Evolutionary conservation across 2,329 filamentous ascomycete genomes (phyloP), one percentile per base, ranked within the genome.

Genomic region (Alternaria dauci): DNA sequence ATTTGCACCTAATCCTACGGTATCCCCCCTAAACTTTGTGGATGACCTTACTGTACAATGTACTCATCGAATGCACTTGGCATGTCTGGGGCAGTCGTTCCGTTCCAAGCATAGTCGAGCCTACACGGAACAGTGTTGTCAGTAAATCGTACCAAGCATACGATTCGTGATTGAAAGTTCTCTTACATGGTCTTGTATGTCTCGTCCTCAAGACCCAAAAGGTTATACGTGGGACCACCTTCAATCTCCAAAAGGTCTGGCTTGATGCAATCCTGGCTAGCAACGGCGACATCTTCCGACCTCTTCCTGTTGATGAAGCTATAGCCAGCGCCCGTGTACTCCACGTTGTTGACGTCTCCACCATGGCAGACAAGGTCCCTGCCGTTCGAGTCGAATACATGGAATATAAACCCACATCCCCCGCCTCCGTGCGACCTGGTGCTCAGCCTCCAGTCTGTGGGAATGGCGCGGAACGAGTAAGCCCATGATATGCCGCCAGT

Each of bases 71-170:
- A 34, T 34, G 0, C 0, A 12, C 32, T 34, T 34, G 32, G 32
- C 32, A 34, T 34, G 16, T 34, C 32, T 2, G 32, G 3, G 5
- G 32, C 12, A 36, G 5, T 16, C 6, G 32, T 36, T 0, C 14
- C 14, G 14, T 36, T 36, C 1, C 2, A 36, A 36, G 32, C 14
- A 36, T 16, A 36, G 0, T 5, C 32, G 14, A 36, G 32, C 32
- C 32, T 16, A 2, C 1, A 34, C 1, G 16, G 2, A 1, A 16
- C 12, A 0, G 1, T 16, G 0, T 16, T 0, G 32, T 34, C 2
- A 34, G 32, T 16, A 14, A 14, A 3, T 0, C 0, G 14, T 16
- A 34, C 6, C 5, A 1, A 34, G 0, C 1, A 34, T 8, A 34
- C 14, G 5, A 0, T 3, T 16, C 12, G 32, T 34, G 14, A 1